Base-by-base conservation (phyloP, 768 basidiomycete species). In the Agrocybe praecox region DNA sequence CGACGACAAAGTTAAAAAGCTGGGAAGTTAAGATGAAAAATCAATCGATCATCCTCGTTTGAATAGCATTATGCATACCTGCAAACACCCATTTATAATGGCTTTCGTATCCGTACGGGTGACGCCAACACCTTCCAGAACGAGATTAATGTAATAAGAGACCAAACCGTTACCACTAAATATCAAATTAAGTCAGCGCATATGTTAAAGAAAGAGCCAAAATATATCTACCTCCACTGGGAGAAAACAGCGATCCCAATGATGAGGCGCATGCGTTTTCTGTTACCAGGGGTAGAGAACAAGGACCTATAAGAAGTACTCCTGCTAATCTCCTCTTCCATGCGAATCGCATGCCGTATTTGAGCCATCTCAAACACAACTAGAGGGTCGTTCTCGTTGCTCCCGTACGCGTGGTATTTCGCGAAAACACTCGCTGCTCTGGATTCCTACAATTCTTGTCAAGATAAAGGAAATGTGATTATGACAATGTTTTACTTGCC, bases 81-180 rank as follows among this genome's bases (percentile, higher is more conserved):
- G 65, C 12, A 66, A 36, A 43, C 58, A 62, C 18, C 65, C 65
- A 42, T 62, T 62, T 43, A 52, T 48, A 21, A 61, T 55, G 1
- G 69, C 63, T 59, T 76, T 85, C 2, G 81, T 84, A 19, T 74
- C 73, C 0, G 84, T 74, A 34, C 69, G 67, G 0, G 72, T 76
- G 56, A 90, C 81, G 0, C 88, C 88, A 23, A 90, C 80, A 42
- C 83, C 80, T 49, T 85, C 80, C 46, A 91, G 70, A 2, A 90
- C 81, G 15, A 86, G 70, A 58, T 87, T 83, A 58, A 91, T 87
- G 66, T 90, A 91, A 69, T 87, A 89, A 3, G 86, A 86, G 4
- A 89, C 82, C 26, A 90, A 71, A 9, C 87, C 88, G 52, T 88
- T 89, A 1, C 86, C 86, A 50, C 85, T 85, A 53, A 29, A 29